phyloP scores from a whole-genome alignment of 768 basidiomycete genomes.

The Suillus luteus region DNA sequence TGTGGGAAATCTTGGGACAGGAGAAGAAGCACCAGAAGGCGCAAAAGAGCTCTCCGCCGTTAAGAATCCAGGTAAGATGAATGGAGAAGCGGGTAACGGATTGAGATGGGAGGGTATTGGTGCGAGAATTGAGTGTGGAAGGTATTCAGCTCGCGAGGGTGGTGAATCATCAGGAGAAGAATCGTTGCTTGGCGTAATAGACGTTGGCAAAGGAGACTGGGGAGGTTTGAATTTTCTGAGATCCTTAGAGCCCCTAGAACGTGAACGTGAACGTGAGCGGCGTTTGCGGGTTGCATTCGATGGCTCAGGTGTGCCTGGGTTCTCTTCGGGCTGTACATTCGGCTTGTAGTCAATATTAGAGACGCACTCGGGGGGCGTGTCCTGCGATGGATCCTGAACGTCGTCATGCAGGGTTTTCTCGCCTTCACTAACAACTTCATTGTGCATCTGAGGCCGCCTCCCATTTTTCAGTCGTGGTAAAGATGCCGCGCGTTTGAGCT shows the following conservation, averaged over 20 bases:
- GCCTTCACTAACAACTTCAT: slow-evolving; percentile 80
- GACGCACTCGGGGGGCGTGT: slow-evolving; percentile 12
- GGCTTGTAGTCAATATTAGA: slow-evolving; percentile 26
- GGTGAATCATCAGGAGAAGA: slow-evolving; percentile 68
- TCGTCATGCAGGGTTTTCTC: slow-evolving; percentile 56
- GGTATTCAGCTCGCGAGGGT: slow-evolving; percentile 30
- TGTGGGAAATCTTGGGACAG: slow-evolving; percentile 70
- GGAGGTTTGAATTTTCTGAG: slow-evolving; percentile 58
- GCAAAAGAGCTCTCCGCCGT: slow-evolving; percentile 57
- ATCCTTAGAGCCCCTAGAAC: slow-evolving; percentile 66
- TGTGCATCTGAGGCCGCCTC: slow-evolving; percentile 83
- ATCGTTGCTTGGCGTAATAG: slow-evolving; percentile 54
- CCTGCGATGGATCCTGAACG: slow-evolving; percentile 26
- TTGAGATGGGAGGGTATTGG: slow-evolving; percentile 60
- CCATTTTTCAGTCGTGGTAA: slow-evolving; percentile 92
- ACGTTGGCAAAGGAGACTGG: slow-evolving; percentile 47
- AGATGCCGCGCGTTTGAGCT: slow-evolving; percentile 89
- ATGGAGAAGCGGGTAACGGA: slow-evolving; percentile 44
- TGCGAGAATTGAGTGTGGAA: slow-evolving; percentile 40
- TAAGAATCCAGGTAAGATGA: slow-evolving; percentile 48
- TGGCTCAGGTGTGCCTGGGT: slow-evolving; percentile 42
- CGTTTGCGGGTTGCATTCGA: slow-evolving; percentile 54
- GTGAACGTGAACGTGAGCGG: slow-evolving; percentile 69
- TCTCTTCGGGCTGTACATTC: slow-evolving; percentile 31
- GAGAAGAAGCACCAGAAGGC: slow-evolving; percentile 66